Conservation (phyloP, 192 early-diverging fungal genomes). For the Coemansia sp. region DNA sequence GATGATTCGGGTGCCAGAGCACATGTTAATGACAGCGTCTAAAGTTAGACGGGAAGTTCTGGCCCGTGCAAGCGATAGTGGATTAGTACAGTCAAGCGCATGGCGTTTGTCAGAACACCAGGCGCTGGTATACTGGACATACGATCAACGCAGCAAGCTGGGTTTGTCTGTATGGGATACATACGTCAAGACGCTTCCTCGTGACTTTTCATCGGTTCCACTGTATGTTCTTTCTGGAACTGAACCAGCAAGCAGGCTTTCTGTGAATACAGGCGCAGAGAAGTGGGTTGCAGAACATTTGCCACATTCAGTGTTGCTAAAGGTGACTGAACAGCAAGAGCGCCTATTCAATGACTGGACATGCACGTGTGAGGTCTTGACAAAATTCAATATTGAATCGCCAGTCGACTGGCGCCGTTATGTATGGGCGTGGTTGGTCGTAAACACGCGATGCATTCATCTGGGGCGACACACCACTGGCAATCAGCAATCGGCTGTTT, state of each 20-base stretch:
- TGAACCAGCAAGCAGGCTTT: slow-evolving; percentile 7
- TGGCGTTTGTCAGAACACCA: slow-evolving; percentile 40
- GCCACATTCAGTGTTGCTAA: slow-evolving; percentile 16
- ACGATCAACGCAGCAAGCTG: slow-evolving; percentile 8
- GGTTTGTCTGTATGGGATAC: slow-evolving; percentile 11
- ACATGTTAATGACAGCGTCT: slow-evolving; percentile 41
- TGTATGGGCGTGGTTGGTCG: slow-evolving; percentile 50
- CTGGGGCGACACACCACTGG: slow-evolving; percentile 11
- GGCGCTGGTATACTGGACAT: slow-evolving; percentile 33
- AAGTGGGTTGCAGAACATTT: slow-evolving; percentile 29
- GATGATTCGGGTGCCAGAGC: slow-evolving; percentile 48
- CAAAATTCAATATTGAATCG: not conserved
- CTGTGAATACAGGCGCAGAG: not conserved
- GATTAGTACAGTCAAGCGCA: not conserved
- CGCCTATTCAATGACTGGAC: slow-evolving; percentile 31
- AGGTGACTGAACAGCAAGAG: slow-evolving; percentile 21
- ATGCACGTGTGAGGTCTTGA: slow-evolving; percentile 6
- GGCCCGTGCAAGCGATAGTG: not conserved
- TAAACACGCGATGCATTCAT: slow-evolving; percentile 48
- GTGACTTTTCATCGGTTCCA: slow-evolving; percentile 33
- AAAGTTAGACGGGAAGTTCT: slow-evolving; percentile 12
- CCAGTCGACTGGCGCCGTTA: slow-evolving; percentile 24
- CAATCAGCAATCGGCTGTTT: not conserved
- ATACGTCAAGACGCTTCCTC: slow-evolving; percentile 36
- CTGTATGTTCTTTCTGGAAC: slow-evolving; percentile 31